phyloP scores from a whole-genome alignment of 2,329 filamentous ascomycete genomes.

The Pseudopyrenochaeta lycopersici region DNA sequence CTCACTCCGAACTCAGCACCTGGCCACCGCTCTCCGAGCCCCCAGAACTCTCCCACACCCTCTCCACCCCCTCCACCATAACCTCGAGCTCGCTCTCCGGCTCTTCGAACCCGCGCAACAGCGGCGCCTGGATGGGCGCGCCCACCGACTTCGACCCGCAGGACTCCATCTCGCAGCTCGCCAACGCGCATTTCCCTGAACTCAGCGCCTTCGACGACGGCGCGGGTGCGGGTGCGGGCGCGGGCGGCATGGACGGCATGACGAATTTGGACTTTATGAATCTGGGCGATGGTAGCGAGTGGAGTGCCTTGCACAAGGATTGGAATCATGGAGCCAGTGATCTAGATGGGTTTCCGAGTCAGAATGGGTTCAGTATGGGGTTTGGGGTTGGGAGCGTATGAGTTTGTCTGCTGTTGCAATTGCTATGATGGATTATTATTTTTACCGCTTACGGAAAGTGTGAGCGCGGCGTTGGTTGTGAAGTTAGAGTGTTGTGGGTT shows the following conservation, averaged over 20 bases:
- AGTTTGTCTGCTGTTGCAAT: too few species aligned
- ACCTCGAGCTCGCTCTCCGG: neutral
- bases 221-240: neutral
- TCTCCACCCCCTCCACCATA: constrained; percentile 16
- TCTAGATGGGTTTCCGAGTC: constrained; percentile 41
- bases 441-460: constrained; percentile 5
- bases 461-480: too few species aligned
- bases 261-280: constrained; percentile 43
- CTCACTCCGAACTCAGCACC: constrained; percentile 31
- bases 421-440: constrained; percentile 2
- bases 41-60: constrained; percentile 16
- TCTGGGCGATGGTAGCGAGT: constrained; percentile 30
- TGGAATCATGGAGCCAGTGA: constrained; percentile 29
- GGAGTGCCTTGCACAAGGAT: constrained; percentile 23
- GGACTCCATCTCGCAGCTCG: constrained; percentile 33
- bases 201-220: constrained; percentile 24
- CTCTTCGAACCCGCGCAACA: constrained; percentile 11
- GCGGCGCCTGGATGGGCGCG: constrained; percentile 39
- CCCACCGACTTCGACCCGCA: constrained; percentile 33
- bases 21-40: constrained; percentile 33
- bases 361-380: constrained; percentile 19
- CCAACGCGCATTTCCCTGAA: constrained; percentile 46
- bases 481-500: too few species aligned
- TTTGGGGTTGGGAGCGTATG: neutral
- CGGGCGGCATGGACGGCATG: constrained; percentile 20